A percentile compares a stretch with the other conserved stretches of the same genome.
phyloP scores from a whole-genome alignment of 176 grass and related monocot genomes.

The Zizania latifolia region DNA sequence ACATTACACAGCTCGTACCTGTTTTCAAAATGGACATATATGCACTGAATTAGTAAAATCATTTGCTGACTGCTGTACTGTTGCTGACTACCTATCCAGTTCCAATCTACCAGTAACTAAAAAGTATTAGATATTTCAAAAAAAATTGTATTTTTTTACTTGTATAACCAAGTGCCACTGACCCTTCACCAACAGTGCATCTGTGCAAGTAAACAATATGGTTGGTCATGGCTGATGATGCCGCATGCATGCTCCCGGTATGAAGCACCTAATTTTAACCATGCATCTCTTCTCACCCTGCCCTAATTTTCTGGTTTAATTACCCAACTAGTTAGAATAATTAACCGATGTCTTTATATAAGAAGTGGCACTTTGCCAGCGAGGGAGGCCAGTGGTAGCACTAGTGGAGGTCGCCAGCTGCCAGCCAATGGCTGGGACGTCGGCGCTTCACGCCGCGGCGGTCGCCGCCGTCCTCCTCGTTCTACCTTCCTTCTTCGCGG shows the following conservation, averaged over 20 bases:
- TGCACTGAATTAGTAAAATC: too few relatives aligned
- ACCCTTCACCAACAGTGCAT: constrained; percentile 15
- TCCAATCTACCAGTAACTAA: too few relatives aligned
- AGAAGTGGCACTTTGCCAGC: not conserved
- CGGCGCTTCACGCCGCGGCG: constrained; percentile 17
- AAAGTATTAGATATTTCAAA: too few relatives aligned
- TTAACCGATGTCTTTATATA: constrained; percentile 27
- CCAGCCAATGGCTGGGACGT: constrained; percentile 23
- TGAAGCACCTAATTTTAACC: constrained; percentile 44
- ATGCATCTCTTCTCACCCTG: constrained; percentile 28
- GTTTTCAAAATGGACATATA: too few relatives aligned
- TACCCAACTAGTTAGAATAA: constrained; percentile 19
- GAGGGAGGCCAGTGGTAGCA: not conserved
- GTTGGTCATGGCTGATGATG: constrained; percentile 25
- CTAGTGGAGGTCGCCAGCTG: too few relatives aligned
- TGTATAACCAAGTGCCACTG: not conserved
- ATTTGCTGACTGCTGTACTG: too few relatives aligned
- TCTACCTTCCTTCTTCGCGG: constrained; percentile 29
- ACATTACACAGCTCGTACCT: too few relatives aligned
- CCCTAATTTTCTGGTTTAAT: not conserved
- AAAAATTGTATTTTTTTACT: too few relatives aligned
- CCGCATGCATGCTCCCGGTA: constrained; percentile 15
- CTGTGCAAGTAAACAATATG: not conserved
- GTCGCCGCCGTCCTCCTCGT: constrained; percentile 31
- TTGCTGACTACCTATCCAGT: too few relatives aligned